Percentiles rank a stretch among this genome's conserved stretches.
Conservation (phyloP, 257 asterid species). For the Gentiana dahurica region DNA sequence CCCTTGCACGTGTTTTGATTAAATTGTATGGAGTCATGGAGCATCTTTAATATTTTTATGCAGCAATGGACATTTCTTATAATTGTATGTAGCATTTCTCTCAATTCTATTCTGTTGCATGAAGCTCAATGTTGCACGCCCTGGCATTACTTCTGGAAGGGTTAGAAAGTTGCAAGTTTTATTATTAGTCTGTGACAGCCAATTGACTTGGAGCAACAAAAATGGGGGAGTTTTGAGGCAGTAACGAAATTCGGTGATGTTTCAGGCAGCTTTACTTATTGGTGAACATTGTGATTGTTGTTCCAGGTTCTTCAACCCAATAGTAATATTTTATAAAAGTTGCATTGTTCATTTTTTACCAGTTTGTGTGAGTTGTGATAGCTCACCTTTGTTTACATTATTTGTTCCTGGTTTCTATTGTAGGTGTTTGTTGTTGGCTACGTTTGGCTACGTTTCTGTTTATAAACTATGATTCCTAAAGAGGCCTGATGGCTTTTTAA, state of each 20-base stretch:
- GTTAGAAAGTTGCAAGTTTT: slow-evolving; percentile 6
- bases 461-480: slow-evolving; percentile 10
- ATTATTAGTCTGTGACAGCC: slow-evolving; percentile 7
- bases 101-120: slow-evolving; percentile 4
- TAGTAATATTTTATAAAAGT: slow-evolving; percentile 22
- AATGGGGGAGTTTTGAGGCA: slow-evolving; percentile 12
- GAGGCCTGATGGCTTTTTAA: no score
- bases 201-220: slow-evolving; percentile 9
- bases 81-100: no score
- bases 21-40: no score
- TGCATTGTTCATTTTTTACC: slow-evolving; percentile 18
- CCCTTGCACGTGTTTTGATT: no score
- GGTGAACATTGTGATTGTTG: slow-evolving; percentile 27
- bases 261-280: slow-evolving; percentile 32
- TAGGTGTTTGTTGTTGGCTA: slow-evolving; percentile 12
- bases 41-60: no score
- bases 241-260: no score
- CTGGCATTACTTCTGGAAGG: slow-evolving; percentile 3
- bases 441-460: slow-evolving; percentile 16
- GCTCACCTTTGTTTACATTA: slow-evolving; percentile 26
- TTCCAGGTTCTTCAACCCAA: slow-evolving; percentile 52
- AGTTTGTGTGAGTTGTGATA: slow-evolving; percentile 30
- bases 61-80: no score
- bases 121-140: slow-evolving; percentile 21
- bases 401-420: slow-evolving; percentile 24